These are phyloP conservation scores for Trifolium dubium DNA, from an alignment of 306 rosid species.

Conservation along the genomic window DNA sequence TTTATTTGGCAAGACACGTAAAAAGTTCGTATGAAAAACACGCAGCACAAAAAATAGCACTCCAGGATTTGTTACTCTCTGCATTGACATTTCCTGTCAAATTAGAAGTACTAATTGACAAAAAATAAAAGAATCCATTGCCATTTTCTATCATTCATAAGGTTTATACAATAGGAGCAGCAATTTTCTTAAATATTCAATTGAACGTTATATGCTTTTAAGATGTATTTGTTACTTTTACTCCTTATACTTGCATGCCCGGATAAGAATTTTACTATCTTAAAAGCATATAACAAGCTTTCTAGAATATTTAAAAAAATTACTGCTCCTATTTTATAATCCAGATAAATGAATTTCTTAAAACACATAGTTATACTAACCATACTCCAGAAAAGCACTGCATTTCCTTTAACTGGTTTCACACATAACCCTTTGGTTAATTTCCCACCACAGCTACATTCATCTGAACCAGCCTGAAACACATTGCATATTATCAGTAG, in stretches of 20 bases:
- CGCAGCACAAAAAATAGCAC: not conserved
- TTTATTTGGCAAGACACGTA: not conserved
- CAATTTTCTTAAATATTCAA: too few species aligned
- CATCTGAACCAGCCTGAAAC: conserved; percentile 86
- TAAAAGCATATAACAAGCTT: conserved; percentile 5
- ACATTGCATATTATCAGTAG: conserved; percentile 33
- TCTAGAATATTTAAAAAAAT: conserved; percentile 2
- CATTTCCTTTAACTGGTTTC: conserved; percentile 86
- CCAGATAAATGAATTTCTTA: conserved; percentile 19
- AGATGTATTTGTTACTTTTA: too few species aligned
- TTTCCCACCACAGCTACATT: conserved; percentile 92
- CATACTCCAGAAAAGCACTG: conserved; percentile 99
- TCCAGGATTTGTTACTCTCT: conserved; percentile 5
- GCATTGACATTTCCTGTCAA: conserved; percentile 8
- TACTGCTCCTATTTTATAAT: conserved; percentile 27
- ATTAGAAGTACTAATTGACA: too few species aligned
- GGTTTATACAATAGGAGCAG: not conserved
- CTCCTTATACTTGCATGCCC: too few species aligned
- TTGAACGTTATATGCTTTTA: too few species aligned
- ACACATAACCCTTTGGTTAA: conserved; percentile 70
- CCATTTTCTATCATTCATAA: conserved; percentile 2
- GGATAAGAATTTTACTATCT: not conserved
- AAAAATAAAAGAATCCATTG: not conserved
- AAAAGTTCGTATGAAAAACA: not conserved
- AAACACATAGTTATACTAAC: conserved; percentile 58